Evolutionary conservation across 805 yeast species (phyloP).

Genomic region (Ogataea glucozyma): DNA sequence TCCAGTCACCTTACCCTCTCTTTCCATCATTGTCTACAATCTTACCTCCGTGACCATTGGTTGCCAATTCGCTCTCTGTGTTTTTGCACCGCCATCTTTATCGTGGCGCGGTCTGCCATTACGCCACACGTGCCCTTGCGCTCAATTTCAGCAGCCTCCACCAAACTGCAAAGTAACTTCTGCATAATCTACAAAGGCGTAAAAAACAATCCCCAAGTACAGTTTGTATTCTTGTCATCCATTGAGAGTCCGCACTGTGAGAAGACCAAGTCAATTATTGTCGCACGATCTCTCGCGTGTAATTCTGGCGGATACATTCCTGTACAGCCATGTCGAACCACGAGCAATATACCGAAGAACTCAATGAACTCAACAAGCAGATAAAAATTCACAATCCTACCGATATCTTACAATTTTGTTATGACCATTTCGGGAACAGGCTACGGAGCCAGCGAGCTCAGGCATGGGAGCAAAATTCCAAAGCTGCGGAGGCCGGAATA

Average conservation of each 20-base stretch:
- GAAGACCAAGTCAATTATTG: too few species aligned
- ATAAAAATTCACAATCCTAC: constrained; percentile 55
- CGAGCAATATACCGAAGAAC: constrained; percentile 41
- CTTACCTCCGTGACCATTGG: constrained; percentile 1
- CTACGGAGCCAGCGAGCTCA: constrained; percentile 59
- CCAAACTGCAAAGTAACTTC: constrained; percentile 5
- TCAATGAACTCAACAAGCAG: constrained; percentile 63
- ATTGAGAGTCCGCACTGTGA: too few species aligned
- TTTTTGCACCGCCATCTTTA: not conserved
- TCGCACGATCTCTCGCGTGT: not conserved
- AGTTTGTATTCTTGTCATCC: too few species aligned
- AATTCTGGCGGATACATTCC: not conserved
- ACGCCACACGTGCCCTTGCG: not conserved
- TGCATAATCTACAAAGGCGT: constrained; percentile 3
- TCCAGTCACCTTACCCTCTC: too few species aligned
- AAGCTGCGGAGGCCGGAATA: constrained; percentile 52
- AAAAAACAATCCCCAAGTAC: not conserved
- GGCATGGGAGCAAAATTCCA: constrained; percentile 50
- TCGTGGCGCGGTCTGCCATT: not conserved
- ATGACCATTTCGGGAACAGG: constrained; percentile 65
- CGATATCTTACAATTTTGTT: constrained; percentile 74
- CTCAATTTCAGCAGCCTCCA: constrained; percentile 5
- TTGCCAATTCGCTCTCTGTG: too few species aligned
- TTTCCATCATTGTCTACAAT: too few species aligned
- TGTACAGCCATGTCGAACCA: constrained; percentile 22